phyloP scores from a whole-genome alignment of 768 basidiomycete genomes.

The Macrolepiota fuliginosa region DNA sequence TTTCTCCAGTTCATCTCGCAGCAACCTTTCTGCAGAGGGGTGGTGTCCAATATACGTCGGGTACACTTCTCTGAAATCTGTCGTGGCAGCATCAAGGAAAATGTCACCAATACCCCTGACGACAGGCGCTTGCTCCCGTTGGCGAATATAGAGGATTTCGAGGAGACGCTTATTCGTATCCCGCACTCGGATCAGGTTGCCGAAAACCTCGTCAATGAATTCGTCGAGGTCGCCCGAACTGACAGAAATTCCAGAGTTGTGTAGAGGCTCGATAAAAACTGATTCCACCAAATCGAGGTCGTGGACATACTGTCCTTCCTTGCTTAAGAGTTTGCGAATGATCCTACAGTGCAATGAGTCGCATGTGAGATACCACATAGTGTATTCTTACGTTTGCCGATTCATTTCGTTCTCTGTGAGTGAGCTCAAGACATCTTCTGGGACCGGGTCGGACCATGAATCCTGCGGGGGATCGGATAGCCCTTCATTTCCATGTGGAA shows the following conservation, averaged over 20 bases:
- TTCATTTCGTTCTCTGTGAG: slow-evolving; percentile 77
- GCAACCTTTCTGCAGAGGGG: slow-evolving; percentile 78
- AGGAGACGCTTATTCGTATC: slow-evolving; percentile 78
- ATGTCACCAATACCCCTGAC: slow-evolving; percentile 88
- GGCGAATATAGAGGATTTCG: slow-evolving; percentile 83
- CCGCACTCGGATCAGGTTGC: slow-evolving; percentile 81
- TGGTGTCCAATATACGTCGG: slow-evolving; percentile 84
- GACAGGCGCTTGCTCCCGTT: slow-evolving; percentile 80
- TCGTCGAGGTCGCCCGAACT: slow-evolving; percentile 61
- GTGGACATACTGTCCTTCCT: slow-evolving; percentile 86
- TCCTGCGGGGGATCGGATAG: slow-evolving; percentile 46
- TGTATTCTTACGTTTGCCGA: slow-evolving; percentile 62
- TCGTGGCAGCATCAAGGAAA: slow-evolving; percentile 73
- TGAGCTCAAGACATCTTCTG: slow-evolving; percentile 34
- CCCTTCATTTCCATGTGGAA: slow-evolving; percentile 23
- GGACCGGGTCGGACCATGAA: slow-evolving; percentile 47
- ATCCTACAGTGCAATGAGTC: slow-evolving; percentile 36
- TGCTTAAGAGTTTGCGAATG: slow-evolving; percentile 86
- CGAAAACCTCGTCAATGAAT: slow-evolving; percentile 87
- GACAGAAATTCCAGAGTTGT: slow-evolving; percentile 38
- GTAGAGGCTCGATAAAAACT: slow-evolving; percentile 54
- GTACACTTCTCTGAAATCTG: slow-evolving; percentile 84
- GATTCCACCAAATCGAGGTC: slow-evolving; percentile 84
- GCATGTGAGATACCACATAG: background rate
- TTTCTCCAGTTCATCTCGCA: slow-evolving; percentile 82